phyloP scores from a whole-genome alignment of 2,329 filamentous ascomycete species.

The Fusarium sp. region DNA sequence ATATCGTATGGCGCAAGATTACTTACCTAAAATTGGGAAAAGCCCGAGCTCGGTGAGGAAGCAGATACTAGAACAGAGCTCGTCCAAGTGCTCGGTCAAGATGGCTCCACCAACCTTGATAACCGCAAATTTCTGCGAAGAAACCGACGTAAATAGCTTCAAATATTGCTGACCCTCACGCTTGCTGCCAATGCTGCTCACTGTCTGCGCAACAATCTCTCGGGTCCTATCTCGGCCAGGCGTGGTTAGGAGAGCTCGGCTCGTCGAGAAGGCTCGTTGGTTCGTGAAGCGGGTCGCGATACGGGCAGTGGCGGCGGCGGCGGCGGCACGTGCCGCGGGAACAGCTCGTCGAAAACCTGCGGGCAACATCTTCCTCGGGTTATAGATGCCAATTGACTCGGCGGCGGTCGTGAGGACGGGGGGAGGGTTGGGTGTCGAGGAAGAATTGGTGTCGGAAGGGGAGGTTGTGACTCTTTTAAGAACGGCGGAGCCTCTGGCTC shows the following conservation, averaged over 20 bases:
- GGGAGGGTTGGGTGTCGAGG: slow-evolving; percentile 10
- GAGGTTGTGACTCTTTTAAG: slow-evolving; percentile 17
- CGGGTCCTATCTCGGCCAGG: slow-evolving; percentile 46
- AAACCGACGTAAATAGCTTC: slow-evolving; percentile 96
- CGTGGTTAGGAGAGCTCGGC: slow-evolving; percentile 33
- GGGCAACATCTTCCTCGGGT: slow-evolving; percentile 55
- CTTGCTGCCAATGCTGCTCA: slow-evolving; percentile 97
- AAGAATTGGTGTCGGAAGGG: slow-evolving; percentile 6
- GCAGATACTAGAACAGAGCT: slow-evolving; percentile 60
- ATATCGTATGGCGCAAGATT: too few relatives aligned
- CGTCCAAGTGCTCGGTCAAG: slow-evolving; percentile 92
- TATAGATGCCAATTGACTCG: slow-evolving; percentile 40
- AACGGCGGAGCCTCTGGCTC: slow-evolving; percentile 12
- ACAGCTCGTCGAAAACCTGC: slow-evolving; percentile 57
- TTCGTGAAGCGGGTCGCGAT: slow-evolving; percentile 23
- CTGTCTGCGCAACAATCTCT: slow-evolving; percentile 64
- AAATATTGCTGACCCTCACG: slow-evolving; percentile 97
- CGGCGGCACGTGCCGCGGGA: slow-evolving; percentile 39
- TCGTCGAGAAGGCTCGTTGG: slow-evolving; percentile 44
- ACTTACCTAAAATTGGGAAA: too few relatives aligned
- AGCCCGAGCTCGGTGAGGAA: too few relatives aligned
- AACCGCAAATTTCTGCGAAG: slow-evolving; percentile 96
- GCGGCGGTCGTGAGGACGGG: slow-evolving; percentile 13
- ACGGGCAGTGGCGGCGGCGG: too few relatives aligned
- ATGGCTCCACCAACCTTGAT: slow-evolving; percentile 99